Evolutionary conservation across 306 rosid species (phyloP), one percentile per base, ranked within the genome.

Genomic region (Vigna hirtella): DNA sequence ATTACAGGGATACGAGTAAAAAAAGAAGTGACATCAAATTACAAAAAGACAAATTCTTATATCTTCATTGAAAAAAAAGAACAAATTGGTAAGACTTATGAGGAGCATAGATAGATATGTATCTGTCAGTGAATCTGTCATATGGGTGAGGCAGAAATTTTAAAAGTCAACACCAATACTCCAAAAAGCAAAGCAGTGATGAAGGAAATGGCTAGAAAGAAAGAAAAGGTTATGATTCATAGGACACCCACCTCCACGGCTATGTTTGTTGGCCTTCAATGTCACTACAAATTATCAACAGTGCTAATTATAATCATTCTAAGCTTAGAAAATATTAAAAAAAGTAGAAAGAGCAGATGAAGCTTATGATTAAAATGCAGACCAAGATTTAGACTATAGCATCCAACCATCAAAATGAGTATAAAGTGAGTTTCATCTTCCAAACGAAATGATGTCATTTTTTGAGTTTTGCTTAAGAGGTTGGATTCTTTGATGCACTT

Each of bases 391-490:
- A 77, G 83, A 76, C 79, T 38, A 79, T 45, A 79, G 87, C 55
- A 86, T 87, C 89, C 93, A 86, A 89, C 87, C 59, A 84, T 76
- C 77, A 77, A 70, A 76, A 28, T 63, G 47, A 56, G 83, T 61
- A 77, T 81, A 89, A 86, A 91, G 93, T 84, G 73, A 77, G 77
- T 51, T 84, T 79, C 86, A 89, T 86, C 81, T 86, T 91, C 97
- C 72, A 73, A 91, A 87, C 92, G 79, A 79, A 81, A 87, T 89
- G 84, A 91, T 88, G 76, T 49, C 28, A 66, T 68, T 76, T 83
- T 82, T 87, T 83, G 82, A 77, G 86, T 65, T 89, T 89, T 86
- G 80, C 83, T 83, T 73, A 48, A 52, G 68, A 64, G 88, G 77
- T 84, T 85, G 92, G 89, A 89, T 89, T 87, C 85, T 79, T 84